Evolutionary conservation across 2,329 filamentous ascomycete genomes (phyloP).

Genomic region (Paecilomyces niveus): DNA sequence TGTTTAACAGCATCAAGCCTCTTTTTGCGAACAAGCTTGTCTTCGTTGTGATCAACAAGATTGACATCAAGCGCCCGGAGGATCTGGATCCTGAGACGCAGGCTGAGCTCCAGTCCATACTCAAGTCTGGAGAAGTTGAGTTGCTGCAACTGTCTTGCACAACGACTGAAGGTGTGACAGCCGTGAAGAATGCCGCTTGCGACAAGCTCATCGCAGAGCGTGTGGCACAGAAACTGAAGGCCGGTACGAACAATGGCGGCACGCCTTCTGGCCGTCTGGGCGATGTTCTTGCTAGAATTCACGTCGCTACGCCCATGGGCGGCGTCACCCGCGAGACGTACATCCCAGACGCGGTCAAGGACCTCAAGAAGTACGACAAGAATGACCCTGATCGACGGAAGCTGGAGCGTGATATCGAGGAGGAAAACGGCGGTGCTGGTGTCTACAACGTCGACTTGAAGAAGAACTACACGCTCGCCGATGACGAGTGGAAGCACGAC

Average conservation of each 20-base stretch:
- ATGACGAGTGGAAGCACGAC: conserved; percentile 93
- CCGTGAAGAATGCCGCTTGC: conserved; percentile 91
- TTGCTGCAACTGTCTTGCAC: conserved; percentile 90
- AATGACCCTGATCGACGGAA: conserved; percentile 72
- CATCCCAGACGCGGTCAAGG: conserved; percentile 78
- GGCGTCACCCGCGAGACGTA: conserved; percentile 72
- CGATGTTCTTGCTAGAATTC: conserved; percentile 87
- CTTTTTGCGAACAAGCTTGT: conserved; percentile 96
- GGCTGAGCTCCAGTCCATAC: conserved; percentile 67
- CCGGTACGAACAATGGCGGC: conserved; percentile 71
- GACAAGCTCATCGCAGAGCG: conserved; percentile 87
- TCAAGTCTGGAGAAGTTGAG: conserved; percentile 85
- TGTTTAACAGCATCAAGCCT: conserved; percentile 95
- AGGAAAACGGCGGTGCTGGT: conserved; percentile 86
- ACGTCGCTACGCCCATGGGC: conserved; percentile 89
- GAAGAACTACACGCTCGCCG: conserved; percentile 77
- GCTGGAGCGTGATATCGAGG: conserved; percentile 81
- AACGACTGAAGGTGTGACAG: conserved; percentile 86
- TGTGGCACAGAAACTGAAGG: conserved; percentile 91
- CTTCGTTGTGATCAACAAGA: conserved; percentile 97
- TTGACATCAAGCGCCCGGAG: conserved; percentile 81
- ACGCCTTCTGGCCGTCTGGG: conserved; percentile 73
- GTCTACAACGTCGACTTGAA: conserved; percentile 93
- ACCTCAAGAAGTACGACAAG: conserved; percentile 82
- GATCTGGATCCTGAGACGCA: conserved; percentile 76